Evolutionary conservation across 441 rosid genomes (phyloP), one percentile per base, ranked within the genome.

Genomic region (Biscutella laevigata): DNA sequence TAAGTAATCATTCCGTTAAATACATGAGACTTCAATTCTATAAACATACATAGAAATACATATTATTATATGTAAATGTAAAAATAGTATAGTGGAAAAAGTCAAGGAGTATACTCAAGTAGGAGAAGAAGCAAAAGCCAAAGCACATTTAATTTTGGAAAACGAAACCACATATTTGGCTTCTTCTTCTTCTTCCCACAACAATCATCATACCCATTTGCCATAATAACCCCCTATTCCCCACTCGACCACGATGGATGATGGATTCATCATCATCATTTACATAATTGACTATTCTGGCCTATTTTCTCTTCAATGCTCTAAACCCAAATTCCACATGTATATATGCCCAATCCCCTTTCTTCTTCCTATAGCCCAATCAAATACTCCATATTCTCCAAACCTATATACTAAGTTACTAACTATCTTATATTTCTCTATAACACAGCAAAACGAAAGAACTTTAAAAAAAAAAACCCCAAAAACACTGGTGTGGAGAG

Each of bases 141-240:
- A 58, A 65, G 25, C 59, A 65, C 49, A 65, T 65, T 65, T 43
- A 65, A 59, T n/a, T 65, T 58, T 52, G 34, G 69, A 57, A 65
- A 51, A 65, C 54, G 64, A 65, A 57, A 58, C 70, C 70, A 65
- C 59, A 59, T 54, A 57, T 50, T 65, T 57, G 70, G 59, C 54
- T 58, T 51, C 59, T 65, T 57, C 70, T 53, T 51, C 64, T n/a
- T n/a, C n/a, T n/a, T n/a, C n/a, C n/a, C n/a, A n/a, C 48, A 20
- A 65, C 45, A 65, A 50, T 58, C 48, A 65, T 65, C 64, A 57
- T 50, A 42, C 54, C 64, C 54, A 58, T 57, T 65, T 64, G 64
- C 64, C 64, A 64, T 64, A 26, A 57, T 64, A 57, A 49, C 44
- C 51, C 34, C 49, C 61, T n/a, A 46, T 54, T 62, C 68, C 64